Evolutionary conservation across 2,329 filamentous ascomycete genomes (phyloP), one percentile per base, ranked within the genome.

Genomic region (Coniella vitis): DNA sequence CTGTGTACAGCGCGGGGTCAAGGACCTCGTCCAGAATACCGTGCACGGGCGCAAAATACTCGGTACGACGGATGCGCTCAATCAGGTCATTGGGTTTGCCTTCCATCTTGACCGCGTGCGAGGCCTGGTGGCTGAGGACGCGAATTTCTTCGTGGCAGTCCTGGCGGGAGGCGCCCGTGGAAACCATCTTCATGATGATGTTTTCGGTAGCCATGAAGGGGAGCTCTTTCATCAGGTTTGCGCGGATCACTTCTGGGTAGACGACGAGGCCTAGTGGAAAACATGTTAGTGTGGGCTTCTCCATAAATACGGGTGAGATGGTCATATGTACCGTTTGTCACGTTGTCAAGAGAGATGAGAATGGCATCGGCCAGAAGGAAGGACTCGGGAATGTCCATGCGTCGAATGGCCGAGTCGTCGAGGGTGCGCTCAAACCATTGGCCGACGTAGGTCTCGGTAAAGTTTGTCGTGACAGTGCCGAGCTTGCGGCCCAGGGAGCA

Each of bases 91-190:
- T 95, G 47, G 79, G 70, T 57, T 83, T 81, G 32, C 87, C 87
- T 65, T 75, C 66, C 38, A 69, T 58, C 63, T 75, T 74, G 25
- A 75, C 72, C 36, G 89, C 84, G 10, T 75, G 72, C 38, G 75
- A 78, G 0, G 89, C 87, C 68, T 94, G 73, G 69, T 90, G 85
- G 2, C 79, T 87, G 38, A 95, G 75, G 1, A 95, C 86, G 7
- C 85, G 84, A 60, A 95, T 90, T 66, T 91, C 72, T 69, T 95
- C 90, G 67, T 95, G 90, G 1, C 87, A 85, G 20, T 90, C 87
- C 64, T 94, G 88, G 44, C 89, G 73, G 9, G 80, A 86, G 22
- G 73, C 76, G 29, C 87, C 87, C 60, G 83, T 77, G 49, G 81
- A 79, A 22, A 84, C 80, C 48, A 91, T 74, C 57, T 80, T 81